Evolutionary conservation across 768 basidiomycete genomes (phyloP), one percentile per base, ranked within the genome.

Genomic region (Termitomyces sp.): DNA sequence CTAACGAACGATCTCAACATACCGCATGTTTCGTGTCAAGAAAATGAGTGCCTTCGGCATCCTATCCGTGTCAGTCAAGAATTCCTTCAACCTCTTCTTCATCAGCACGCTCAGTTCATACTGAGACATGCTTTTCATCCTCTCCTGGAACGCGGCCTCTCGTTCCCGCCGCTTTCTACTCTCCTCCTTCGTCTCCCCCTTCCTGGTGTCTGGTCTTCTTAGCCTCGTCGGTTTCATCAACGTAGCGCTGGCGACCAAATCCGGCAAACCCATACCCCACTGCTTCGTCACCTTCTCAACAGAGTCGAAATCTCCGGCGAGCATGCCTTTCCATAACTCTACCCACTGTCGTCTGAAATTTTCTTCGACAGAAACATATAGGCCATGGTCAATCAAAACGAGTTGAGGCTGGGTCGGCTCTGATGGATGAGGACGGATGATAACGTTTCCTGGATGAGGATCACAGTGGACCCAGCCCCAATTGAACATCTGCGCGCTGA

Each of bases 381-480:
- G 77, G 1, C 96, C 96, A 70, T 98, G 96, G 70, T 98, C 96
- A 66, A 98, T 85, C 13, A 97, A 79, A 36, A 97, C 90, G 63
- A 94, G 78, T 67, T 91, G 88, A 2, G 86, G 80, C 6, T 71
- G 67, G 8, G 65, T 67, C 0, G 79, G 81, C 20, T 76, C 66
- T 16, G 69, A 68, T 20, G 86, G 86, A 28, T 85, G 74, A 1
- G 84, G 84, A 8, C 82, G 91, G 67, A 89, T 84, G 73, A 85
- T 84, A 61, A 96, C 82, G 73, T 96, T 93, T 11, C 91, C 90
- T 2, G 88, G 88, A 65, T 91, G 85, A 0, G 85, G 85, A 59
- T 87, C 85, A 69, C 93, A 93, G 72, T 92, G 88, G 4, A 94
- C 89, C 81, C 88, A 94, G 12, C 94, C 94, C 91, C 91, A 97